phyloP scores from a whole-genome alignment of 129 eudicot genomes.

The Sambucus nigra region DNA sequence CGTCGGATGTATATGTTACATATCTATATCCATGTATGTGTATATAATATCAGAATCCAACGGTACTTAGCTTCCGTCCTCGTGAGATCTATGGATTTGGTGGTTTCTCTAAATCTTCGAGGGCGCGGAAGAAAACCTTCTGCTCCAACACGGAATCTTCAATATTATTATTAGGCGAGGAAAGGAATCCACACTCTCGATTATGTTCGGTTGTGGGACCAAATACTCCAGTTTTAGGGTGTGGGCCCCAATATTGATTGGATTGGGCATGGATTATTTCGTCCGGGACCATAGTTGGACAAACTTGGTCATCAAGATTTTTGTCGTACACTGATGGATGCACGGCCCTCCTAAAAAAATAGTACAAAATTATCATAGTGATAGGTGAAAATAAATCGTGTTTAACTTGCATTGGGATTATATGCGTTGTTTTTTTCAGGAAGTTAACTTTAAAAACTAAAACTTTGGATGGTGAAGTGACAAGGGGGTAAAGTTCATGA shows the following conservation, averaged over 20 bases:
- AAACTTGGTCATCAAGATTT: constrained; percentile 72
- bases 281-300: constrained; percentile 70
- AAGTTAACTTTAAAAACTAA: no score
- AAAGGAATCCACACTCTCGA: constrained; percentile 9
- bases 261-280: constrained; percentile 38
- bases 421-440: no score
- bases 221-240: constrained; percentile 86
- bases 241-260: constrained; percentile 76
- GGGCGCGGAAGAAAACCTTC: constrained; percentile 80
- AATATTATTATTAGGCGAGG: constrained; percentile 16
- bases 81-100: background rate
- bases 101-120: constrained; percentile 79
- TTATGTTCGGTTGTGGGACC: constrained; percentile 48
- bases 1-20: background rate
- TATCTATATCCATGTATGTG: no score
- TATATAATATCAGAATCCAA: background rate
- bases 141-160: constrained; percentile 67
- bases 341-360: constrained; percentile 77
- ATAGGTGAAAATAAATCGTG: no score
- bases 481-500: no score
- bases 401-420: no score
- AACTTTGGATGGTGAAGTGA: no score
- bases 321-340: constrained; percentile 76
- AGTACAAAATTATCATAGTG: no score
- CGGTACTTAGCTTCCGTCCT: background rate